These are phyloP conservation scores for Eucalyptus victrix DNA, from an alignment of 345 rosid genomes.

Conservation along the genomic window DNA sequence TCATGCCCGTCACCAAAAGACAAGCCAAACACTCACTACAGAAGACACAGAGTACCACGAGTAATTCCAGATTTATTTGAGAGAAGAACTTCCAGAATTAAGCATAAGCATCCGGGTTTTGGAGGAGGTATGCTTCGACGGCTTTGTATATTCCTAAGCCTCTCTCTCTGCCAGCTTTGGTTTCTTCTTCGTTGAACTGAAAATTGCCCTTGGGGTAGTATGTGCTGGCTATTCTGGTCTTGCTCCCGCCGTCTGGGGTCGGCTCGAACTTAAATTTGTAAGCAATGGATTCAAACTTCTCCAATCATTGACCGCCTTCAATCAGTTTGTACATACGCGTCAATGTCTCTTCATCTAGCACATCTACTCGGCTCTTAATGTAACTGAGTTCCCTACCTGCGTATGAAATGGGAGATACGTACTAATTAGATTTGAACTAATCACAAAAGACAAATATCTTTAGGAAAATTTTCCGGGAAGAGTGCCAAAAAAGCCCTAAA, in stretches of 20 bases:
- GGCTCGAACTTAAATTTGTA: not conserved
- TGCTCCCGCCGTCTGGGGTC: not conserved
- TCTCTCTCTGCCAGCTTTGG: constrained; percentile 16
- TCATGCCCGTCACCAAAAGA: not conserved
- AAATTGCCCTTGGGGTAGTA: not conserved
- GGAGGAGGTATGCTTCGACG: constrained; percentile 16
- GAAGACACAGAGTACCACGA: not conserved
- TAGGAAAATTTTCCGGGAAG: not conserved
- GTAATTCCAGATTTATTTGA: not conserved
- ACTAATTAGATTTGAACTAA: not conserved
- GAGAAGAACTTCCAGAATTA: not conserved
- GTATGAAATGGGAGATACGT: not conserved
- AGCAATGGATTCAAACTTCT: not conserved
- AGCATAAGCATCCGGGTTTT: constrained; percentile 7
- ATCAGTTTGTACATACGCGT: not conserved
- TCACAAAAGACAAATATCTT: not conserved
- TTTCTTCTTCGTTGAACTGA: constrained; percentile 3
- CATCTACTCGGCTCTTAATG: constrained; percentile 1
- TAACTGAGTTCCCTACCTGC: not conserved
- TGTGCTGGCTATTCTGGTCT: not conserved
- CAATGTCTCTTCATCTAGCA: not conserved
- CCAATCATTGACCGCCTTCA: not conserved
- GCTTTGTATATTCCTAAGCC: constrained; percentile 5
- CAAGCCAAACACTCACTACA: not conserved
- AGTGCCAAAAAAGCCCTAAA: too few relatives aligned